A percentile compares a stretch with the other conserved stretches of the same genome.
These are phyloP conservation scores for Fraxinus dipetala DNA, from an alignment of 305 asterid species.

Conservation along the genomic window DNA sequence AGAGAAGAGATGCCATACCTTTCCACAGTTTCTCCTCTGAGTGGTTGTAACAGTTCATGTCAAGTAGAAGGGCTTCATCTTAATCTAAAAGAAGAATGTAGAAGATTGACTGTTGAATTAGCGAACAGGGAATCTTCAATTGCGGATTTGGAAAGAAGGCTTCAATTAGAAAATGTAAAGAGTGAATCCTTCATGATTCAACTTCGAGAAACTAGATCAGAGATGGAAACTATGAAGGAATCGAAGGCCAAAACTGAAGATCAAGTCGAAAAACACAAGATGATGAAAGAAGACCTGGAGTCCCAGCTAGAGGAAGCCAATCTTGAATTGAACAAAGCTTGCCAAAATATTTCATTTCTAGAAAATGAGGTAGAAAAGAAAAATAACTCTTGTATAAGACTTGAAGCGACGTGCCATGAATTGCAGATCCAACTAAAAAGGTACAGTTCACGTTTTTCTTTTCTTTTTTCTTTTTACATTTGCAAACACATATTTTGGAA, in stretches of 20 bases:
- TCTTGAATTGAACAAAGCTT: constrained; percentile 38
- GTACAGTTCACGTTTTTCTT: constrained; percentile 31
- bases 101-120: constrained; percentile 28
- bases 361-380: constrained; percentile 38
- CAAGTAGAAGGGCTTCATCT: constrained; percentile 32
- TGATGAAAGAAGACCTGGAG: constrained; percentile 41
- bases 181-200: constrained; percentile 38
- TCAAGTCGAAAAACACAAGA: constrained; percentile 31
- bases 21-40: constrained; percentile 26
- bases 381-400: constrained; percentile 26
- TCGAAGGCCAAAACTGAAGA: constrained; percentile 34
- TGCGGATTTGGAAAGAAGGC: constrained; percentile 32
- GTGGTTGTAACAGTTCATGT: constrained; percentile 22
- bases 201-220: constrained; percentile 44
- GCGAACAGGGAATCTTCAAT: constrained; percentile 30
- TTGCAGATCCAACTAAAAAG: constrained; percentile 41
- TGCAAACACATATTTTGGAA: constrained; percentile 1
- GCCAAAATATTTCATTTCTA: constrained; percentile 26
- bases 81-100: constrained; percentile 26
- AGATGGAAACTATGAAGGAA: constrained; percentile 32
- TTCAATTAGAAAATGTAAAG: constrained; percentile 34
- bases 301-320: constrained; percentile 35
- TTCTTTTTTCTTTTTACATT: constrained; percentile 1
- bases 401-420: constrained; percentile 35
- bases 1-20: constrained; percentile 26